Evolutionary conservation across 228 moss, liverwort and hornwort genomes (phyloP).

Genomic region (Sphagnum magellanicum): DNA sequence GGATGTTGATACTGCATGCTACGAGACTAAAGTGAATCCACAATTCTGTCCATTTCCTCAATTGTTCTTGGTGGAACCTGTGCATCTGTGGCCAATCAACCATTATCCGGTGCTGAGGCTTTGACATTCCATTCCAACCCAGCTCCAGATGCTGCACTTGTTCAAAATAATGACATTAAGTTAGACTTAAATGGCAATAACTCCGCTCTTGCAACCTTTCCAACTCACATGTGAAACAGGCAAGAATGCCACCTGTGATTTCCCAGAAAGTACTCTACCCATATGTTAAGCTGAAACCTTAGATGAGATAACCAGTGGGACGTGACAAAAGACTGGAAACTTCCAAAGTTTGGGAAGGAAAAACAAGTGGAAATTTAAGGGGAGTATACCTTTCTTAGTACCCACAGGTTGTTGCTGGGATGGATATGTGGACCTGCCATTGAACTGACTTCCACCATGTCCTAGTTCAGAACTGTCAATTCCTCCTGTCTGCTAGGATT

Average conservation of each 20-base stretch:
- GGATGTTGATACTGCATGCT: constrained; percentile 68
- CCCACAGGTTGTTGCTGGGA: constrained; percentile 82
- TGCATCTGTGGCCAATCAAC: constrained; percentile 24
- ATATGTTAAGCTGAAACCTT: too few species aligned
- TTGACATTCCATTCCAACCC: constrained; percentile 80
- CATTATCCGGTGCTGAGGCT: constrained; percentile 21
- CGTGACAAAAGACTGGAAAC: not conserved
- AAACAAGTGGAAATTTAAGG: too few species aligned
- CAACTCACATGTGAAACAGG: too few species aligned
- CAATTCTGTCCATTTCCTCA: constrained; percentile 40
- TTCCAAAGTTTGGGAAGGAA: too few species aligned
- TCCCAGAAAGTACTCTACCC: too few species aligned
- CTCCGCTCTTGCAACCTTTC: too few species aligned
- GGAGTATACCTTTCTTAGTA: constrained; percentile 65
- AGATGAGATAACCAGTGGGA: too few species aligned
- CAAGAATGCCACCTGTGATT: too few species aligned
- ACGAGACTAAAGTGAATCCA: constrained; percentile 49
- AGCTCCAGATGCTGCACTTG: not conserved
- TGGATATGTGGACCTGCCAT: constrained; percentile 51
- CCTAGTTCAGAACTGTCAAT: constrained; percentile 18
- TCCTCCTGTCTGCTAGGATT: constrained; percentile 34
- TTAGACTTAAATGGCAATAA: too few species aligned
- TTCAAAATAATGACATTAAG: too few species aligned
- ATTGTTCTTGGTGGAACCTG: constrained; percentile 28
- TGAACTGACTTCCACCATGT: constrained; percentile 68